phyloP scores from a whole-genome alignment of 257 asterid species.

The Capsicum rhomboideum region DNA sequence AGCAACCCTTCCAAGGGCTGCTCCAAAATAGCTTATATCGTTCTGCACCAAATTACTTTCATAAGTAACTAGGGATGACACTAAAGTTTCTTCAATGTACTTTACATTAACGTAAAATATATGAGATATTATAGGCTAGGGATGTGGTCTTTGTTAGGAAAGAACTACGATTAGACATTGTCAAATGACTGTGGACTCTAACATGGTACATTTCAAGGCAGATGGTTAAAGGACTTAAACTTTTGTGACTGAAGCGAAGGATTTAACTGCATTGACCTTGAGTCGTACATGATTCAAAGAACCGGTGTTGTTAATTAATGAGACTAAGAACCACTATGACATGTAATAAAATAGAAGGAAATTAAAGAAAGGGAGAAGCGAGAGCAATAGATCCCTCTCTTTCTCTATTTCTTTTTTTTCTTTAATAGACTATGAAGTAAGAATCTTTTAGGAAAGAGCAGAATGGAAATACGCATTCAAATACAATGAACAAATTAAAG shows the following conservation, averaged over 20 bases:
- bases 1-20: slow-evolving; percentile 22
- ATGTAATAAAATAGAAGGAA: neutral
- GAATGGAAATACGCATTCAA: neutral
- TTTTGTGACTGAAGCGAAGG: too few species aligned
- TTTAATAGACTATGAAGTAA: neutral
- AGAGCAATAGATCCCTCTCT: neutral
- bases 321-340: too few species aligned
- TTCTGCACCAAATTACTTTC: neutral
- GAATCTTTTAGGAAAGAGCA: neutral
- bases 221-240: too few species aligned
- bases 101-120: neutral
- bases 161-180: neutral
- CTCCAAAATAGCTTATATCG: slow-evolving; percentile 12
- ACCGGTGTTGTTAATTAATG: neutral
- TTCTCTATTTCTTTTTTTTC: neutral
- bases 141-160: neutral
- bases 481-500: neutral
- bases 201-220: too few species aligned
- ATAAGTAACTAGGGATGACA: neutral
- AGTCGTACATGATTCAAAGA: neutral
- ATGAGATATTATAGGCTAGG: neutral
- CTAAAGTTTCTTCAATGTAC: neutral
- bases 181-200: neutral
- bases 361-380: neutral
- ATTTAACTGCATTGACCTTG: too few species aligned